These are phyloP conservation scores for Linnemannia elongata DNA, from an alignment of 192 early-diverging fungal species.

Conservation along the genomic window DNA sequence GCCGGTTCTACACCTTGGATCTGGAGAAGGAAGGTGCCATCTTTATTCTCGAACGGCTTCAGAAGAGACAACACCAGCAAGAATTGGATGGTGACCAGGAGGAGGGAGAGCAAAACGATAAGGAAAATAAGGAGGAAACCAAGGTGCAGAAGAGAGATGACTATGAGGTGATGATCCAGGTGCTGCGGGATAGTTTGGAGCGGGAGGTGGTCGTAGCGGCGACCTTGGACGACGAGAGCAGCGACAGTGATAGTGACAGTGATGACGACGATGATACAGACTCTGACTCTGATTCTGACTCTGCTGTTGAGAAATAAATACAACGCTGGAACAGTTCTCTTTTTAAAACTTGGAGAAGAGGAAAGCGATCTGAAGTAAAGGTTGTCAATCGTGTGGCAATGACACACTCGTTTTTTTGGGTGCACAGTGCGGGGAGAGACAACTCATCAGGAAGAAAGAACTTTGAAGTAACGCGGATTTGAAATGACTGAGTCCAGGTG, in stretches of 20 bases:
- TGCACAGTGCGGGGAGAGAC: no score
- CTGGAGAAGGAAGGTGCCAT: slow-evolving; percentile 54
- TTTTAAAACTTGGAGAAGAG: background rate
- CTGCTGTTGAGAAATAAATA: background rate
- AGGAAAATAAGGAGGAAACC: background rate
- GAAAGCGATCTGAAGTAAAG: no score
- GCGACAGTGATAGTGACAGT: slow-evolving; percentile 13
- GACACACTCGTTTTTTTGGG: no score
- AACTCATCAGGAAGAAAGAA: no score
- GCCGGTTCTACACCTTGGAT: slow-evolving; percentile 48
- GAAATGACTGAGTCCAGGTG: no score
- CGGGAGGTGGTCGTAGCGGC: slow-evolving; percentile 40
- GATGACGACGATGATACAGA: slow-evolving; percentile 20
- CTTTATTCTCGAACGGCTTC: slow-evolving; percentile 29
- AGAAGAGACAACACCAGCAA: slow-evolving; percentile 23
- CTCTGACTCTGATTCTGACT: background rate
- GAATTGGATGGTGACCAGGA: background rate
- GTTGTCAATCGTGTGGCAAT: no score
- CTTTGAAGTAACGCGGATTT: no score
- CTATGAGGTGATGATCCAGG: slow-evolving; percentile 37
- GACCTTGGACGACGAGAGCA: slow-evolving; percentile 13
- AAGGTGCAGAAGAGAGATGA: slow-evolving; percentile 19
- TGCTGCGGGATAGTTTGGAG: slow-evolving; percentile 39
- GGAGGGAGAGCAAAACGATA: background rate
- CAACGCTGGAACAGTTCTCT: background rate